Conservation (phyloP, 805 yeast species). For the Schizosaccharomyces lindneri region DNA sequence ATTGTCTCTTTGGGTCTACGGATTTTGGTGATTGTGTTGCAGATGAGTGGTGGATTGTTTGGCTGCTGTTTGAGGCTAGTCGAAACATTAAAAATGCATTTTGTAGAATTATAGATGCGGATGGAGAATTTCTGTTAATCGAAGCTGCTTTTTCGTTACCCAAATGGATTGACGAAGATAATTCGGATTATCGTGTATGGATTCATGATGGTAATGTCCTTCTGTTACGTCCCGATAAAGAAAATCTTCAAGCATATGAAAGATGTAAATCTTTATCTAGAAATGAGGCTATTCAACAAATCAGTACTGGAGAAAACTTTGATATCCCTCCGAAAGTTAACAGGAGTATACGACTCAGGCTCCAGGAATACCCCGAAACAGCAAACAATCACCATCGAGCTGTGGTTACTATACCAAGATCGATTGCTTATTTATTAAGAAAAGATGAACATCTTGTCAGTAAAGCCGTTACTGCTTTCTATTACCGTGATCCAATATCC, state of each 20-base stretch:
- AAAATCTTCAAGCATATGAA: neutral
- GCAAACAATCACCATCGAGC: constrained; percentile 8
- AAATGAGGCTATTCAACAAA: constrained; percentile 1
- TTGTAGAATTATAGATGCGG: constrained; percentile 20
- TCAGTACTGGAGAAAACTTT: neutral
- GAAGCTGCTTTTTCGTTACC: constrained; percentile 26
- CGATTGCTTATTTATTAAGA: constrained; percentile 9
- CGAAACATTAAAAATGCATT: constrained; percentile 5
- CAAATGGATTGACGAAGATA: constrained; percentile 23
- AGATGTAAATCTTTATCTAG: constrained; percentile 3
- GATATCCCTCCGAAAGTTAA: neutral
- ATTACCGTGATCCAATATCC: constrained; percentile 7
- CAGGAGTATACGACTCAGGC: constrained; percentile 1
- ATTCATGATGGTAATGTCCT: constrained; percentile 8
- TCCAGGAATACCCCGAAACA: constrained; percentile 6
- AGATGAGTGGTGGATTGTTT: constrained; percentile 14
- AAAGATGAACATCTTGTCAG: constrained; percentile 7
- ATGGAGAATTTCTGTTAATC: constrained; percentile 30
- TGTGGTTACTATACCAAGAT: constrained; percentile 8
- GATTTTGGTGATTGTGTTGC: constrained; percentile 13
- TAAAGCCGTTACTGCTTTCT: constrained; percentile 9
- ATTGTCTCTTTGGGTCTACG: neutral
- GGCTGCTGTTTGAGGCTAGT: constrained; percentile 9
- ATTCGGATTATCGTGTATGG: constrained; percentile 22
- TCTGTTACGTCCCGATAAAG: constrained; percentile 6